Evolutionary conservation across 2,329 filamentous ascomycete genomes (phyloP).

Genomic region (Ophiocordyceps australis): DNA sequence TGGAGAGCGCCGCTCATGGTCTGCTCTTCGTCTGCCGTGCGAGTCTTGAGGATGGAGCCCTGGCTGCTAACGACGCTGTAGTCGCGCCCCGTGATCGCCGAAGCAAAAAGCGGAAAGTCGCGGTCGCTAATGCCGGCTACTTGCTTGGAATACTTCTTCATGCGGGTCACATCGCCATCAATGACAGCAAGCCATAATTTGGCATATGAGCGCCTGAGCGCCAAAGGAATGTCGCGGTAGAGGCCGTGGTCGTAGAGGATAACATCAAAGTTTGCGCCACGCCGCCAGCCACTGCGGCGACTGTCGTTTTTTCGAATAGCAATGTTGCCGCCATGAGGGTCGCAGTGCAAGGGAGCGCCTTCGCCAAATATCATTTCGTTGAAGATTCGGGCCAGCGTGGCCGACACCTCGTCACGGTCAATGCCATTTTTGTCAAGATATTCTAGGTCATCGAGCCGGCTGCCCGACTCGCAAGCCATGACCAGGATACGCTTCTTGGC

Average conservation of each 20-base stretch:
- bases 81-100: conserved; percentile 88
- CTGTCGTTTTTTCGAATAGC: conserved; percentile 64
- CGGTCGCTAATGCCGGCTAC: conserved; percentile 79
- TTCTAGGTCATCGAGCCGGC: conserved; percentile 71
- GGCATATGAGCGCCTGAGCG: conserved; percentile 70
- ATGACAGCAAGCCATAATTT: conserved; percentile 96
- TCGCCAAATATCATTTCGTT: conserved; percentile 99
- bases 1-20: conserved; percentile 70
- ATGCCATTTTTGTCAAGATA: conserved; percentile 77
- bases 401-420: conserved; percentile 88
- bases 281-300: conserved; percentile 24
- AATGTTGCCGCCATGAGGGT: conserved; percentile 92
- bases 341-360: conserved; percentile 80
- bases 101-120: conserved; percentile 88
- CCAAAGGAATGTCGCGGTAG: conserved; percentile 75
- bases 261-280: conserved; percentile 70
- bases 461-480: conserved; percentile 83
- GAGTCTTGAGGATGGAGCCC: conserved; percentile 34
- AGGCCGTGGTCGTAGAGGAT: conserved; percentile 94
- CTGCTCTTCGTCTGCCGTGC: conserved; percentile 64
- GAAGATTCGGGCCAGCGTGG: conserved; percentile 78
- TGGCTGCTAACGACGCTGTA: conserved; percentile 55
- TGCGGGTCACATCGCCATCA: conserved; percentile 65
- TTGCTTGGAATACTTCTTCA: conserved; percentile 78
- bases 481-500: conserved; percentile 77